phyloP scores from a whole-genome alignment of 192 early-diverging fungal species.

The Coemansia sp. region DNA sequence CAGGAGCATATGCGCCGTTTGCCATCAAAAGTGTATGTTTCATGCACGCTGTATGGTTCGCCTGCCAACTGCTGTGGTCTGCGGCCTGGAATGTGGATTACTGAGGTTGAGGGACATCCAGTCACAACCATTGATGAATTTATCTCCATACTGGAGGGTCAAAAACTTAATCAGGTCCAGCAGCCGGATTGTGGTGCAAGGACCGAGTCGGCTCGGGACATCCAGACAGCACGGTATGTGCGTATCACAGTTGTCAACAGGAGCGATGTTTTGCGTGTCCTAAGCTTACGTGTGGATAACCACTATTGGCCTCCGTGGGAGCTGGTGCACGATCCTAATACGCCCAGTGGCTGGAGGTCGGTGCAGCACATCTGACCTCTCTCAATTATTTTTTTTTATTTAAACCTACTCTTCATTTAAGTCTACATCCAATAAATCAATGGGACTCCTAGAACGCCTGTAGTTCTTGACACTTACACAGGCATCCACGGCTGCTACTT shows the following conservation, averaged over 20 bases:
- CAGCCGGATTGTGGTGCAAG: not conserved
- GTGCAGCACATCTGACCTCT: conserved; percentile 18
- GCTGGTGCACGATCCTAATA: conserved; percentile 55
- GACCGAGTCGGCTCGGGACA: conserved; percentile 3
- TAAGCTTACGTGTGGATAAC: conserved; percentile 70
- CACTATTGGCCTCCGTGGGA: conserved; percentile 77
- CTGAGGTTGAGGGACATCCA: conserved; percentile 64
- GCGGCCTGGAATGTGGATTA: conserved; percentile 75
- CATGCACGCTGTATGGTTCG: conserved; percentile 71
- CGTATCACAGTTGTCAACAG: conserved; percentile 51
- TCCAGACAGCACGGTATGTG: conserved; percentile 31
- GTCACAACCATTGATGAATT: conserved; percentile 66
- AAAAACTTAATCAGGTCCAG: conserved; percentile 26
- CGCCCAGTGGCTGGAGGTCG: conserved; percentile 55
- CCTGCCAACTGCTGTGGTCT: conserved; percentile 67
- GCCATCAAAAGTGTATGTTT: conserved; percentile 68
- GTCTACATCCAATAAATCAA: not conserved
- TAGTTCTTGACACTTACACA: conserved; percentile 11
- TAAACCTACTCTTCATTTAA: not conserved
- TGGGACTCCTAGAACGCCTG: not conserved
- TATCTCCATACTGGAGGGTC: conserved; percentile 46
- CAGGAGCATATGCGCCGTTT: conserved; percentile 66
- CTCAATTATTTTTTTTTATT: not conserved
- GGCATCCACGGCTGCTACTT: conserved; percentile 23
- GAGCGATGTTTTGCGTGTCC: conserved; percentile 63